Evolutionary conservation across 1,284 basidiomycete genomes (phyloP), one percentile per base, ranked within the genome.

Genomic region (Cryptococcus sp.): DNA sequence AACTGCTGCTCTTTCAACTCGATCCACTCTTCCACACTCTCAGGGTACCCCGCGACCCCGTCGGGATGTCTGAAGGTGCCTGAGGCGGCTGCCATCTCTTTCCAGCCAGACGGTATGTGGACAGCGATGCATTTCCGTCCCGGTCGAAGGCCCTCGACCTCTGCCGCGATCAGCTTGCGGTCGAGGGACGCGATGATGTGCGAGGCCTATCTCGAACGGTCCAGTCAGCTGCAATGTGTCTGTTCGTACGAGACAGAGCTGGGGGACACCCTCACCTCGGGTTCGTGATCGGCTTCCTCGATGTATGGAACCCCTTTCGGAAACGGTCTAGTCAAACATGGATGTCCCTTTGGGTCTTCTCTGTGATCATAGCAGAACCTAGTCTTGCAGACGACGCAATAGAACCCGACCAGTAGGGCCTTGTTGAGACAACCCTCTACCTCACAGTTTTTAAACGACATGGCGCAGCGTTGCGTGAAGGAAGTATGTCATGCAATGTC

Each of bases 1-100:
- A n/a, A n/a, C n/a, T n/a, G n/a, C n/a, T n/a, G n/a, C n/a, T n/a
- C n/a, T n/a, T n/a, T n/a, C n/a, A n/a, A n/a, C n/a, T n/a, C n/a
- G n/a, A n/a, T n/a, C n/a, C n/a, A n/a, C n/a, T n/a, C n/a, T n/a
- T n/a, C n/a, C n/a, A n/a, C n/a, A n/a, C n/a, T n/a, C n/a, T n/a
- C n/a, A n/a, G n/a, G n/a, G 30, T 35, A 3, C 10, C 30, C 30
- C 30, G 30, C 47, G 42, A 59, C 46, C 10, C 42, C 35, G 22
- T 55, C 20, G 19, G 55, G 58, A 15, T 40, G 25, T 38, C 55
- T 59, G 46, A 23, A 59, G 7, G 16, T 20, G 3, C 52, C 58
- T 3, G n/a, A 15, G 19, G 38, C 41, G 7, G 10, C 20, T 13
- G 23, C 7, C 20, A 47, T 15, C 2, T 42, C 22, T 13, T 53